Evolutionary conservation across 352 stramenopile species (phyloP).

Genomic region (Pythium dissimile): DNA sequence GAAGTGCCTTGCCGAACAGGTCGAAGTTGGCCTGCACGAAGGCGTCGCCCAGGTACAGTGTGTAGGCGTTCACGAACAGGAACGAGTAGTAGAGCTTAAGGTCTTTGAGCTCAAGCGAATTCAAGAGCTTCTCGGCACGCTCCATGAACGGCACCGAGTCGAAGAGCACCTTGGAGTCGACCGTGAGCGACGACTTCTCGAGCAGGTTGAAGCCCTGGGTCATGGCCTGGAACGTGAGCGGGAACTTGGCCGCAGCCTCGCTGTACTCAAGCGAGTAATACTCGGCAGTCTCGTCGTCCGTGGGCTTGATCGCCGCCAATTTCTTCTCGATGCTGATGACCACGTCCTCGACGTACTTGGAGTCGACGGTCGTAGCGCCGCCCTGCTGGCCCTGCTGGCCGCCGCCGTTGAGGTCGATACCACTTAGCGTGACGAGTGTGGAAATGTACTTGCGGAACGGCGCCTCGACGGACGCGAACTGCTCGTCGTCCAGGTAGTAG

Average conservation of each 20-base stretch:
- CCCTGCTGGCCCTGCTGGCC: constrained; percentile 5
- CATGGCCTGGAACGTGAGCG: constrained; percentile 35
- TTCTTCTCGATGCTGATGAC: constrained; percentile 69
- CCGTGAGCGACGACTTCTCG: constrained; percentile 25
- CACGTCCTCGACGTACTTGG: constrained; percentile 14
- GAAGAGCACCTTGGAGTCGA: constrained; percentile 38
- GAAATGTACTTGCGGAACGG: constrained; percentile 34
- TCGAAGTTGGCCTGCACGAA: constrained; percentile 86
- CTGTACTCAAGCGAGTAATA: constrained; percentile 79
- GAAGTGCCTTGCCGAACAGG: constrained; percentile 76
- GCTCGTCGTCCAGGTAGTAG: constrained; percentile 83
- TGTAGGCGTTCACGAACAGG: constrained; percentile 21
- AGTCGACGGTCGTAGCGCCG: not conserved
- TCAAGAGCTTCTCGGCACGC: constrained; percentile 39
- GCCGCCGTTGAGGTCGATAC: constrained; percentile 4
- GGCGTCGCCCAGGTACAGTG: constrained; percentile 40
- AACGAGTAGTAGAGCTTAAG: constrained; percentile 33
- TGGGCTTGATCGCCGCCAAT: constrained; percentile 61
- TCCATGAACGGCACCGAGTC: constrained; percentile 47
- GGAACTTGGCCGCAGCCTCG: constrained; percentile 40
- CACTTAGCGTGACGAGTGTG: constrained; percentile 34
- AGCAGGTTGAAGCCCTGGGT: constrained; percentile 36
- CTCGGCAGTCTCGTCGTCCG: constrained; percentile 38
- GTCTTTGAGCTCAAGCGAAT: constrained; percentile 30
- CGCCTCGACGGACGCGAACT: constrained; percentile 30